phyloP scores from a whole-genome alignment of 345 rosid genomes.

The Alliaria petiolata region DNA sequence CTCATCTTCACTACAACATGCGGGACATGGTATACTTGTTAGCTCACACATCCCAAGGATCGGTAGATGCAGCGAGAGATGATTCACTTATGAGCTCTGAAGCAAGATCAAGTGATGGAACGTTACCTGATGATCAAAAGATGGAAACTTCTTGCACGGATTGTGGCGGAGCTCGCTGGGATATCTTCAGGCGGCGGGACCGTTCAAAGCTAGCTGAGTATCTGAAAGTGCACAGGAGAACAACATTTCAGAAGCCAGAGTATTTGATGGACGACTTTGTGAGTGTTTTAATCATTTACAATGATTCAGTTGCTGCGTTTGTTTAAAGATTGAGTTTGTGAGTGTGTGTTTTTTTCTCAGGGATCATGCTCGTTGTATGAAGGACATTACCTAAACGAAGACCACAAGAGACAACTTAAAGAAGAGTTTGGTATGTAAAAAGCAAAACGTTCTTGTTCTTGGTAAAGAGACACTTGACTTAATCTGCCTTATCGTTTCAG shows the following conservation, averaged over 20 bases:
- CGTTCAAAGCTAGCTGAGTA: not conserved
- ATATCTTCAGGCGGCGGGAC: not conserved
- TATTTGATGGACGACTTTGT: not conserved
- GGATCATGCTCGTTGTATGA: not conserved
- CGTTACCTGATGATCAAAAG: not conserved
- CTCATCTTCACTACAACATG: slow-evolving; percentile 65
- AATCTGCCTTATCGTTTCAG: no score
- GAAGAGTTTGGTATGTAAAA: not conserved
- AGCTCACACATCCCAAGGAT: not conserved
- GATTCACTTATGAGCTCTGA: not conserved
- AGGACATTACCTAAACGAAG: not conserved
- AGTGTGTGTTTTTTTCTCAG: not conserved
- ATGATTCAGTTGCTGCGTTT: not conserved
- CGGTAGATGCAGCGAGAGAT: not conserved
- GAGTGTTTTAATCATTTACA: not conserved
- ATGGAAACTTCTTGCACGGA: not conserved
- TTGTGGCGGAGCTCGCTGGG: slow-evolving; percentile 1
- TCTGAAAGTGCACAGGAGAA: slow-evolving; percentile 4
- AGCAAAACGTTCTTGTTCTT: not conserved
- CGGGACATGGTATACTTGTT: not conserved
- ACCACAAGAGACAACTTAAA: slow-evolving; percentile 5
- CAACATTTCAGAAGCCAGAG: not conserved
- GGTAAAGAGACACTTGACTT: no score
- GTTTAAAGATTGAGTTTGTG: not conserved
- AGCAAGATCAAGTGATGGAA: not conserved